Evolutionary conservation across 83 land plant genomes (phyloP).

Genomic region (Thuja plicata): DNA sequence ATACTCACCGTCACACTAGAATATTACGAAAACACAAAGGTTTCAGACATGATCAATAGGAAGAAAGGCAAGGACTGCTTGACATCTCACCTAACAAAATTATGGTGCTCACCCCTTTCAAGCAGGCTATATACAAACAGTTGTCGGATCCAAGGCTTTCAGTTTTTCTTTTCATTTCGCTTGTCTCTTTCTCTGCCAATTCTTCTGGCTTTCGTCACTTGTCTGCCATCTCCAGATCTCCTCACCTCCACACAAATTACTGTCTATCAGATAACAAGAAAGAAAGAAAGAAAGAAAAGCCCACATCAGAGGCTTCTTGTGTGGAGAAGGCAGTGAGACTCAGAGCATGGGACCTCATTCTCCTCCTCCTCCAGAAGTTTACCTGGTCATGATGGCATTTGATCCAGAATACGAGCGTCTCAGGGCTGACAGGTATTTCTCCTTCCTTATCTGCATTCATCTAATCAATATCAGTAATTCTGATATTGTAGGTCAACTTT

Average conservation of each 20-base stretch:
- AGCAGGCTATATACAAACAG: background rate
- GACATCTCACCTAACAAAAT: background rate
- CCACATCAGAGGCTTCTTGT: no score
- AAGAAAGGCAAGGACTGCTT: background rate
- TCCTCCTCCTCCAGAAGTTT: constrained; percentile 3
- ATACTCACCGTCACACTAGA: background rate
- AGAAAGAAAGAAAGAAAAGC: background rate
- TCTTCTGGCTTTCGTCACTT: background rate
- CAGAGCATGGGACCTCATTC: background rate
- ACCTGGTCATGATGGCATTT: constrained; percentile 67
- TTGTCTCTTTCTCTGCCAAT: constrained; percentile 13
- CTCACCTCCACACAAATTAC: background rate
- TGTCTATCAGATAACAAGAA: background rate
- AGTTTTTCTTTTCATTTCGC: background rate
- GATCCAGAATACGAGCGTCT: constrained; percentile 72
- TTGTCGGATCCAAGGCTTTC: constrained; percentile 9
- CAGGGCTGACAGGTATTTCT: constrained; percentile 34
- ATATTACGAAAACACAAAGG: background rate
- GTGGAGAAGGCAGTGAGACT: background rate
- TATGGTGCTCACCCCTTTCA: background rate
- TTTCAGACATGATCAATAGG: background rate
- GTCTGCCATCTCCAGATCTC: constrained; percentile 8
- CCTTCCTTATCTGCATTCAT: no score
- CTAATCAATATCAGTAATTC: no score
- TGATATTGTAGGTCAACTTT: no score